A percentile compares a stretch with the other conserved stretches of the same genome.
These are phyloP conservation scores for Conringia planisiliqua DNA, from an alignment of 345 rosid species.

Conservation along the genomic window DNA sequence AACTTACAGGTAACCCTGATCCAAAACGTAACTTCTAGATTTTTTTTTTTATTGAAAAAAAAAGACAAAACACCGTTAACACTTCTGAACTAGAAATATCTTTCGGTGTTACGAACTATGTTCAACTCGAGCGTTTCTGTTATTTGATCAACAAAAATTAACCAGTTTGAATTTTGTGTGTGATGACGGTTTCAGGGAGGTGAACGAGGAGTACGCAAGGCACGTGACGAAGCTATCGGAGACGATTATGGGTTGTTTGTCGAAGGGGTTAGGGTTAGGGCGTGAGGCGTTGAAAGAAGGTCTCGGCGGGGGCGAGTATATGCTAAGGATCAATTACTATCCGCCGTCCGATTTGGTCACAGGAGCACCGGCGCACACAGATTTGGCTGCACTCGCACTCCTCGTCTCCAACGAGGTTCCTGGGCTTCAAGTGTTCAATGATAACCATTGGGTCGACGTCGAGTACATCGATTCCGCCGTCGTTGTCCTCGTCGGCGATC, in stretches of 20 bases:
- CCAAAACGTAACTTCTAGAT: not conserved
- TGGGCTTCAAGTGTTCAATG: not conserved
- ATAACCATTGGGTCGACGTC: not conserved
- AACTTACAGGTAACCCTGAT: constrained; percentile 44
- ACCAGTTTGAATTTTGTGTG: not conserved
- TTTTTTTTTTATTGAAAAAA: not conserved
- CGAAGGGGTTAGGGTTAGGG: not conserved
- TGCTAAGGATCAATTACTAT: not conserved
- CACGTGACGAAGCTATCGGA: not conserved
- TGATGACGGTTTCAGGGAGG: not conserved
- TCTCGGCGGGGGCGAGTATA: not conserved
- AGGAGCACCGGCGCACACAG: not conserved
- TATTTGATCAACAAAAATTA: not conserved
- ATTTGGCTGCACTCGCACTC: not conserved
- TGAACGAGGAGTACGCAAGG: not conserved
- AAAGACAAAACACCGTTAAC: not conserved
- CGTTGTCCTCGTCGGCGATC: constrained; percentile 5
- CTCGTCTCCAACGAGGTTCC: not conserved
- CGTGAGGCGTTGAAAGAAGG: not conserved
- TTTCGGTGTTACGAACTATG: too few relatives aligned
- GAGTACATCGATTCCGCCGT: not conserved
- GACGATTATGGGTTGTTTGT: constrained; percentile 2
- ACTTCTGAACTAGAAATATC: too few relatives aligned
- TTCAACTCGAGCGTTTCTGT: not conserved
- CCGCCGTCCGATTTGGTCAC: not conserved